Conservation (phyloP, 371 early-diverging fungal species). For the Mortierella sp. region DNA sequence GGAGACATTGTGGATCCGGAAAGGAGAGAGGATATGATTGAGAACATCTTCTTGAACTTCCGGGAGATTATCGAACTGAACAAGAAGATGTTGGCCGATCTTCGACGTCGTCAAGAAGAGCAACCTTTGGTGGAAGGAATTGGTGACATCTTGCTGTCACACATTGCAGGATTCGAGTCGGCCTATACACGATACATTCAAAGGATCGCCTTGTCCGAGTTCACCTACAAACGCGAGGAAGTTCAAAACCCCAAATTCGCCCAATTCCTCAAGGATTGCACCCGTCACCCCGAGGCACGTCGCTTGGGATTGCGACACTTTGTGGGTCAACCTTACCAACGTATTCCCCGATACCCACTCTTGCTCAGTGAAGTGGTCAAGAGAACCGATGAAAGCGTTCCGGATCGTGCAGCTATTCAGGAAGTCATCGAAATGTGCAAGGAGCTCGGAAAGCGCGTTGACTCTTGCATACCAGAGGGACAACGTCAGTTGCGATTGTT, state of each 20-base stretch:
- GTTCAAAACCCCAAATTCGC: constrained; percentile 76
- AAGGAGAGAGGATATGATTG: constrained; percentile 70
- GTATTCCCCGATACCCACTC: constrained; percentile 91
- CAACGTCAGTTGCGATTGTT: constrained; percentile 74
- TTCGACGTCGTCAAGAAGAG: constrained; percentile 80
- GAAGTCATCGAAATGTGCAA: constrained; percentile 73
- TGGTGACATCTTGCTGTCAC: constrained; percentile 86
- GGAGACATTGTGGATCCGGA: constrained; percentile 71
- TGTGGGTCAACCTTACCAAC: constrained; percentile 86
- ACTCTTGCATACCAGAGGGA: constrained; percentile 81
- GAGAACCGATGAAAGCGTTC: constrained; percentile 80
- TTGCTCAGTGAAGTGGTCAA: constrained; percentile 85
- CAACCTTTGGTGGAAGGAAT: constrained; percentile 78
- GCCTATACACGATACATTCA: constrained; percentile 88
- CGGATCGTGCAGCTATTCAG: constrained; percentile 73
- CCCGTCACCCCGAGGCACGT: constrained; percentile 81
- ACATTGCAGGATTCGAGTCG: constrained; percentile 77
- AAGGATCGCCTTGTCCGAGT: constrained; percentile 86
- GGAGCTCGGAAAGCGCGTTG: constrained; percentile 77
- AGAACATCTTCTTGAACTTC: constrained; percentile 86
- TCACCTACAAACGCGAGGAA: constrained; percentile 82
- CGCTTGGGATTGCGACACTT: constrained; percentile 87
- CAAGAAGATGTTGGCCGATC: constrained; percentile 65
- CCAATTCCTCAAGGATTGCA: constrained; percentile 78
- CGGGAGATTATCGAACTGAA: constrained; percentile 78